Base-by-base conservation (phyloP, 225 moss, liverwort and hornwort genomes). In the Thuidium tamariscinum region DNA sequence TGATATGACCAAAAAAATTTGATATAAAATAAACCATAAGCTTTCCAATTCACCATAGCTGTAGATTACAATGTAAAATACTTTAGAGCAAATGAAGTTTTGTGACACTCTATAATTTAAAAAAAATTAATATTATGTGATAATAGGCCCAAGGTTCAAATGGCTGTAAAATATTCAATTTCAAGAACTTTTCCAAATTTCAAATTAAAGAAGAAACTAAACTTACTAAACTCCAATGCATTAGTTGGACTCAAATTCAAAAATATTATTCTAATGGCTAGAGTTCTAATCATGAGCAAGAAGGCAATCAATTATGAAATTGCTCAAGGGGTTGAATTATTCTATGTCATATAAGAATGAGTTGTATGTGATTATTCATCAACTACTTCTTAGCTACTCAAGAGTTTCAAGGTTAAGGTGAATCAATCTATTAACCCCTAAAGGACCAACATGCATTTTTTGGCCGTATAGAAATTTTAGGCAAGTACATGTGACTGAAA, bases 1-100 rank as follows among this genome's bases (percentile, higher is more conserved):
- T 71, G 10, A 16, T 5, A 4, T 30, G 0, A 18, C 5, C 0
- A 16, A 5, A 17, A 39, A 22, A 39, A 4, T 13, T 1, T 1
- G 1, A 3, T 15, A 5, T 12, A 3, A 69, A 26, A 26, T 15
- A 26, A 3, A 41, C 1, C 23, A 23, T 14, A 23, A 39, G 7
- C 2, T 25, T 42, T 41, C 9, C 2, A 16, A 41, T 27, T 42
- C 9, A 42, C 15, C 0, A 26, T 26, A 5, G 15, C 3, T 16
- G 0, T 26, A 23, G 5, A 69, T 41, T 69, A 26, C 2, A 0
- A 2, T 5, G 8, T 41, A 14, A 26, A 41, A 26, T 16, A 70
- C 2, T 2, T 2, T 70, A 9, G 42, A 16, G 9, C 2, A 15
- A 41, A 41, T 16, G 11, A 41, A 26, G 2, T 26, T 39, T 41